These are phyloP conservation scores for Neurospora sp. DNA, from an alignment of 2,329 filamentous ascomycete species.

Conservation along the genomic window DNA sequence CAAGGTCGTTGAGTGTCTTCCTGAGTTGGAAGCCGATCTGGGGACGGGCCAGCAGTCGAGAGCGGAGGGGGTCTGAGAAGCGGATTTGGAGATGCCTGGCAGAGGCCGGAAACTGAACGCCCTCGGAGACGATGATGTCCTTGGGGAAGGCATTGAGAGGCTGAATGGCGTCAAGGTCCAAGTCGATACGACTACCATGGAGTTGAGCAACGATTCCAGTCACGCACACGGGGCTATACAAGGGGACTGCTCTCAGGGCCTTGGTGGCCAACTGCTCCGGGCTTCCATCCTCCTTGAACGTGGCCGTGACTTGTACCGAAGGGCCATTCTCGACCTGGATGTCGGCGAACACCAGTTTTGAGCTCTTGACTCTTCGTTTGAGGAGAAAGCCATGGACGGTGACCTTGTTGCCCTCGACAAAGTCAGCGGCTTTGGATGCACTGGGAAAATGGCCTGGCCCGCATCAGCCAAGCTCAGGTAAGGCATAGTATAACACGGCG, in stretches of 20 bases:
- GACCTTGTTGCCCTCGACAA: conserved; percentile 30
- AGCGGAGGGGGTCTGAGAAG: conserved; percentile 56
- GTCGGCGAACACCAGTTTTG: conserved; percentile 62
- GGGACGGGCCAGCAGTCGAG: conserved; percentile 63
- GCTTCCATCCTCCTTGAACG: conserved; percentile 28
- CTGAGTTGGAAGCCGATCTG: conserved; percentile 34
- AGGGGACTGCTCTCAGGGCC: conserved; percentile 34
- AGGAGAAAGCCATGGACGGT: conserved; percentile 64
- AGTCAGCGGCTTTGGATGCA: conserved; percentile 19
- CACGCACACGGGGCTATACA: conserved; percentile 44
- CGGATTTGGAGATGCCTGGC: conserved; percentile 79
- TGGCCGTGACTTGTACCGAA: conserved; percentile 32
- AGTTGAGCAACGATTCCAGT: conserved; percentile 27
- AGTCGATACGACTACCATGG: conserved; percentile 35
- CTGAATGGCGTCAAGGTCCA: conserved; percentile 52
- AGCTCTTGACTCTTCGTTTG: conserved; percentile 56
- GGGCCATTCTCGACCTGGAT: conserved; percentile 24
- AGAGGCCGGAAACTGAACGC: conserved; percentile 63
- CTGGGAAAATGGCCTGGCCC: conserved; percentile 23
- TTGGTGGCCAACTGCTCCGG: conserved; percentile 27
- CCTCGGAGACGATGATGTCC: conserved; percentile 66
- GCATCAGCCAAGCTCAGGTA: conserved; percentile 6
- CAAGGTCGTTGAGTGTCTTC: conserved; percentile 43
- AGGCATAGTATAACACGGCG: conserved; percentile 22
- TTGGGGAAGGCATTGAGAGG: conserved; percentile 65